Conservation (phyloP, 1,284 basidiomycete genomes). For the Cryptococcus wingfieldii region DNA sequence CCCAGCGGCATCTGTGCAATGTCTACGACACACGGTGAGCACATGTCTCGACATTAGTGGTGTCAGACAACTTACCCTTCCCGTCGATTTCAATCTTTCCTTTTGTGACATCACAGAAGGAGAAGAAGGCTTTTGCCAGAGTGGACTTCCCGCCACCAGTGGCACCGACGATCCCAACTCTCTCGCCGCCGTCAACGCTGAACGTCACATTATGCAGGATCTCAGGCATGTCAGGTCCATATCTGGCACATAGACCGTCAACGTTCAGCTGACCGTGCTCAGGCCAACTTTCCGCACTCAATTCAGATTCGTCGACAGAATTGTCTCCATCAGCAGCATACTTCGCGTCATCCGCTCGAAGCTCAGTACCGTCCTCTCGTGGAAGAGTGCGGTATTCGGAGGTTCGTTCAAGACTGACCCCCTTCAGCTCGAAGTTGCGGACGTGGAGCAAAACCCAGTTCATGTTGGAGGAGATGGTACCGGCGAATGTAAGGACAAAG, state of each 20-base stretch:
- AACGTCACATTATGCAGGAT: conserved; percentile 53
- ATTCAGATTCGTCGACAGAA: not conserved
- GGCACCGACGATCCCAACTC: conserved; percentile 53
- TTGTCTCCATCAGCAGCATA: not conserved
- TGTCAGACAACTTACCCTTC: conserved; percentile 13
- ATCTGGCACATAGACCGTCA: conserved; percentile 44
- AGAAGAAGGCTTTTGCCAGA: conserved; percentile 42
- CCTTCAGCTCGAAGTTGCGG: conserved; percentile 41
- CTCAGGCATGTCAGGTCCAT: conserved; percentile 49
- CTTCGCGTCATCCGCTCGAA: conserved; percentile 3
- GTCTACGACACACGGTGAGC: conserved; percentile 15
- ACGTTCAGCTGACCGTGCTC: conserved; percentile 45
- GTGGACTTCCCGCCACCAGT: conserved; percentile 48
- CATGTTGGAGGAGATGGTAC: conserved; percentile 18
- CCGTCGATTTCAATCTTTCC: conserved; percentile 36
- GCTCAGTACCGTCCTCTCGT: conserved; percentile 41
- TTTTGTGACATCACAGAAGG: conserved; percentile 31
- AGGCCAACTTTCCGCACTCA: conserved; percentile 53
- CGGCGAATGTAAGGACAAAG: conserved; percentile 30
- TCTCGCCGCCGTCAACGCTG: conserved; percentile 46
- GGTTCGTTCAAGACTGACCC: conserved; percentile 59
- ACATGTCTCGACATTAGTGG: not conserved
- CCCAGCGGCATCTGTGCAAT: conserved; percentile 26
- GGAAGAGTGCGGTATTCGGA: conserved; percentile 57
- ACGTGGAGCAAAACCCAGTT: conserved; percentile 18